Evolutionary conservation across 208 protist species (phyloP).

Genomic region (Vickermania ingenoplastis): DNA sequence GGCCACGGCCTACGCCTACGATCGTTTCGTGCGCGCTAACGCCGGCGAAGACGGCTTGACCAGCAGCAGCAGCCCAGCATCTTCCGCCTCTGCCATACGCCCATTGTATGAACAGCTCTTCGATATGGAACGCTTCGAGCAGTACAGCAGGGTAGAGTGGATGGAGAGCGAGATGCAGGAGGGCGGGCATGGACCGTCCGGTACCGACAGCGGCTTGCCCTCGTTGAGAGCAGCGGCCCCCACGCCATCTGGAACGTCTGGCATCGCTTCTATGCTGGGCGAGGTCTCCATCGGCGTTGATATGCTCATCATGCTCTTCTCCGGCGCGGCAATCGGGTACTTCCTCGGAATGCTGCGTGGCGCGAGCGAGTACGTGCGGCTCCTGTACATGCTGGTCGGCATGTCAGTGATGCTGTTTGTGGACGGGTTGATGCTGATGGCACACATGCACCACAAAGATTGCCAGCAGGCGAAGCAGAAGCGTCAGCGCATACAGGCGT

Average conservation of each 20-base stretch:
- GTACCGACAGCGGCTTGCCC: no score
- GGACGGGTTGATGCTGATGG: conserved; percentile 21
- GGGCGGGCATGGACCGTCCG: neutral
- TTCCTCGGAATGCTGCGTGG: conserved; percentile 21
- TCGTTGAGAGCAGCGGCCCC: no score
- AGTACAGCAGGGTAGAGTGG: neutral
- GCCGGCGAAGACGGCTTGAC: neutral
- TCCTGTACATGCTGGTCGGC: conserved; percentile 15
- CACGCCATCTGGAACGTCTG: no score
- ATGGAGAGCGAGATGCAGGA: neutral
- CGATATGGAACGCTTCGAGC: neutral
- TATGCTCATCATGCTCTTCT: conserved; percentile 25
- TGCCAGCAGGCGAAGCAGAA: no score
- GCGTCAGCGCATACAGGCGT: no score
- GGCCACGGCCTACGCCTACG: neutral
- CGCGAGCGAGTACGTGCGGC: conserved; percentile 5
- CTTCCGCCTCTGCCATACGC: neutral
- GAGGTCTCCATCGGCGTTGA: conserved; percentile 28
- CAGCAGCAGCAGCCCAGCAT: neutral
- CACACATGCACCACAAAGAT: no score
- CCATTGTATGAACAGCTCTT: neutral
- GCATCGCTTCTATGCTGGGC: conserved; percentile 11
- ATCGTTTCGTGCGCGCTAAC: neutral
- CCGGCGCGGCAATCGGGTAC: conserved; percentile 21
- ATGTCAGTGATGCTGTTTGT: conserved; percentile 21